Evolutionary conservation across 164 flowering plant species (phyloP).

Genomic region (Dillenia turbinata): DNA sequence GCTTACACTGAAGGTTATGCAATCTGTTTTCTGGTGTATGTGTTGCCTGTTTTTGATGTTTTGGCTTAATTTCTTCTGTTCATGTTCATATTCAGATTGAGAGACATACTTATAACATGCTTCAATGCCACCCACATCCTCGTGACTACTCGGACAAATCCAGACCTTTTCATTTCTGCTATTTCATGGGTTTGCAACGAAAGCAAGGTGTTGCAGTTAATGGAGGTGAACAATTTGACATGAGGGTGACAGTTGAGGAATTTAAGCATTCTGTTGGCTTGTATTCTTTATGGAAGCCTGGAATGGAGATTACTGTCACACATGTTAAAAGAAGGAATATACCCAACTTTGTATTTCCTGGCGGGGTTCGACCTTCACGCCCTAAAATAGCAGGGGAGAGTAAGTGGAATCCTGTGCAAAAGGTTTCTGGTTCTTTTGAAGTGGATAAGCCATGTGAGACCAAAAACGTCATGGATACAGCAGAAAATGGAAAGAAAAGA

Average conservation of each 20-base stretch:
- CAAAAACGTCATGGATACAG: conserved; percentile 6
- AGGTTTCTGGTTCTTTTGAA: conserved; percentile 21
- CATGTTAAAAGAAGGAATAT: conserved; percentile 61
- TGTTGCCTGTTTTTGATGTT: not conserved
- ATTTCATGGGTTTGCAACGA: conserved; percentile 85
- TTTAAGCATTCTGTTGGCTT: conserved; percentile 58
- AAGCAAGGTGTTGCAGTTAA: conserved; percentile 58
- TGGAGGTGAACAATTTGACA: conserved; percentile 77
- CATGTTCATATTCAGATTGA: conserved; percentile 52
- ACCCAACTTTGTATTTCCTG: conserved; percentile 82
- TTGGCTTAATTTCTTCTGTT: not conserved
- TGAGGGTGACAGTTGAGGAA: conserved; percentile 78
- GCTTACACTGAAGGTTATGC: conserved; percentile 70
- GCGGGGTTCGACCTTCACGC: conserved; percentile 63
- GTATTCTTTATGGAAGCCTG: conserved; percentile 58
- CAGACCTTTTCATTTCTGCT: conserved; percentile 54
- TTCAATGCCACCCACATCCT: conserved; percentile 92
- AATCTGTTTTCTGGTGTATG: not conserved
- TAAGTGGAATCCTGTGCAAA: conserved; percentile 23
- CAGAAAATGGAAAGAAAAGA: conserved; percentile 34
- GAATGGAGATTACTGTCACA: conserved; percentile 71
- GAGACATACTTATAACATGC: conserved; percentile 65
- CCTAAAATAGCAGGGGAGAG: conserved; percentile 40
- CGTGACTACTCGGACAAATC: conserved; percentile 50
- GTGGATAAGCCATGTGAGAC: not conserved